Percentiles rank a stretch among this genome's conserved stretches.
Evolutionary conservation across 495 filamentous ascomycete genomes (phyloP).

Genomic region (Chaetomium fimeti): DNA sequence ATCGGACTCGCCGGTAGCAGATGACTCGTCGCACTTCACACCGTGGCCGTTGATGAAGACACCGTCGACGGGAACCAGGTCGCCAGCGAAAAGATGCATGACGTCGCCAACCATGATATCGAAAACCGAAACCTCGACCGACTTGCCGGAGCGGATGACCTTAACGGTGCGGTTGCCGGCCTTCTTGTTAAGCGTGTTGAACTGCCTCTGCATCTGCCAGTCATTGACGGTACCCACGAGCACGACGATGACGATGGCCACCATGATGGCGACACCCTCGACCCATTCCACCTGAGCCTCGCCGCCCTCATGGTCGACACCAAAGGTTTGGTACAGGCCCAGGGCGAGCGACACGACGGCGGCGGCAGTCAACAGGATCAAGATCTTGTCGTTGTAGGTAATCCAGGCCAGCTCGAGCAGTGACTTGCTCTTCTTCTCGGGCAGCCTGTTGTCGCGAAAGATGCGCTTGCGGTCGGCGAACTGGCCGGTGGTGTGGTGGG

Average conservation of each 20-base stretch:
- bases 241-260: conserved; percentile 74
- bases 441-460: conserved; percentile 68
- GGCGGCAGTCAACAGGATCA: conserved; percentile 70
- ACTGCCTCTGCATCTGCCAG: conserved; percentile 80
- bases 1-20: conserved; percentile 82
- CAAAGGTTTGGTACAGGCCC: conserved; percentile 70
- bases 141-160: conserved; percentile 73
- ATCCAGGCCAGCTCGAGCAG: conserved; percentile 76
- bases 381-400: conserved; percentile 81
- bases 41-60: conserved; percentile 69
- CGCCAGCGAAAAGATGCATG: conserved; percentile 69
- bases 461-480: conserved; percentile 67
- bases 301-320: conserved; percentile 47
- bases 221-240: conserved; percentile 72
- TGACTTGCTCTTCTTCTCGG: conserved; percentile 69
- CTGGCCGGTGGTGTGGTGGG: conserved; percentile 16
- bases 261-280: conserved; percentile 75
- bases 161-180: conserved; percentile 77
- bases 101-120: conserved; percentile 74
- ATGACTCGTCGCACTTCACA: conserved; percentile 78
- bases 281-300: conserved; percentile 68
- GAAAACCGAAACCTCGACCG: conserved; percentile 66
- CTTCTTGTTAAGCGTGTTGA: conserved; percentile 72
- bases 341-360: conserved; percentile 69
- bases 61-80: conserved; percentile 74